Base-by-base conservation (phyloP, 2,329 filamentous ascomycete species). In the Ceratocystis alfenasii region DNA sequence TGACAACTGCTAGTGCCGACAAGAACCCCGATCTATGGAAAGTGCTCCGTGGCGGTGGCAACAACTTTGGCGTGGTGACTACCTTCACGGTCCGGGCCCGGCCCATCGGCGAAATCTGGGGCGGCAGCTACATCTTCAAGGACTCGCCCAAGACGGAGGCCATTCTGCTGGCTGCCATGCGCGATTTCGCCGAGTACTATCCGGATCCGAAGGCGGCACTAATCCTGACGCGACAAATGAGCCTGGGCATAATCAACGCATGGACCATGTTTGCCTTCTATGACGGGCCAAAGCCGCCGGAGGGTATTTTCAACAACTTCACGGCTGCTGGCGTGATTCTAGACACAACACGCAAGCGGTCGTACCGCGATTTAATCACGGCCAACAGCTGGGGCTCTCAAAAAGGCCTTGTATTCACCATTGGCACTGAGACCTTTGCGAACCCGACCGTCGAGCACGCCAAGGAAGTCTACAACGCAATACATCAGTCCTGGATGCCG, bases 221-320 rank as follows among this genome's bases (percentile, higher is more conserved):
- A 0, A 69, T 66, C 0, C 62, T 68, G 55, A 45, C 68, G 20
- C 65, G 65, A 46, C 67, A 65, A 30, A 67, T 65, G 67, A 62
- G 62, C 25, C 25, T 60, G 10, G 60, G 41, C 20, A 20, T 46
- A 7, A 59, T 67, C 60, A 76, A 84, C 68, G 66, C 80, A 22
- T 85, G 82, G 81, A 77, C 83, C 66, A 73, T 87, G 67, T 86
- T 86, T 72, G 71, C 84, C 45, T 86, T 84, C 74, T 87, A 86
- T 72, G 81, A 87, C 71, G 84, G 81, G 0, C 77, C 78, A 0
- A 72, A 74, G 63, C 79, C 79, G 0, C 83, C 84, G 8, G 74
- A 76, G 0, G 65, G 72, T 0, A 75, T 77, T 33, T 78, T 76
- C 66, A 65, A 72, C 20, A 71, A 73, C n/a, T 78, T 75, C 67